These are phyloP conservation scores for Marasmius sp. DNA, from an alignment of 1,284 basidiomycete genomes.

Conservation along the genomic window DNA sequence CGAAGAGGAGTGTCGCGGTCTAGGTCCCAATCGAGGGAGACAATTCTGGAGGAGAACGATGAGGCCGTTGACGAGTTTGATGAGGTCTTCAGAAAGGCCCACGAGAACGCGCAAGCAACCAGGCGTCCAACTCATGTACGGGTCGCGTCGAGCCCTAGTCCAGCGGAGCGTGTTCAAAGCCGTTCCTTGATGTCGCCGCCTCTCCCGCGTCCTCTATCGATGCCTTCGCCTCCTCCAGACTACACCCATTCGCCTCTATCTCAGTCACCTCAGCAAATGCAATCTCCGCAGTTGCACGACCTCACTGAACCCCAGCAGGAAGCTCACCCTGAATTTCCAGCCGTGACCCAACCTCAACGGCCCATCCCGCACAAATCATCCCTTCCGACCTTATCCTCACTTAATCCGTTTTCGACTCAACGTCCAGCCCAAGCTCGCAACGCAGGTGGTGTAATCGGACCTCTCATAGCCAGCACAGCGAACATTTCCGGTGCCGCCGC, in stretches of 20 bases:
- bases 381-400: background rate
- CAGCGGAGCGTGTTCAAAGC: background rate
- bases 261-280: background rate
- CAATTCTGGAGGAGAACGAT: background rate
- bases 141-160: background rate
- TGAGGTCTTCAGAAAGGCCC: background rate
- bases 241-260: background rate
- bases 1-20: background rate
- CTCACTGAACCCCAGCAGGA: no score
- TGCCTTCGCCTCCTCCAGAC: no score
- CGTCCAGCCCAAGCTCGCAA: conserved; percentile 11
- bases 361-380: background rate
- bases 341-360: background rate
- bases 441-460: conserved; percentile 29
- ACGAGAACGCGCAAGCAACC: background rate
- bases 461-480: conserved; percentile 72
- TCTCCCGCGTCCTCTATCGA: no score
- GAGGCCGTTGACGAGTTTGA: background rate
- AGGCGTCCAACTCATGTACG: background rate
- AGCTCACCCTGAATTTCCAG: background rate
- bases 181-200: no score
- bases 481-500: conserved; percentile 62
- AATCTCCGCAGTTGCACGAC: no score
- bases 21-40: background rate
- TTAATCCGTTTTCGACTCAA: conserved; percentile 3